Evolutionary conservation across 1,139 yeast species (phyloP).

Genomic region (Candida sp.): DNA sequence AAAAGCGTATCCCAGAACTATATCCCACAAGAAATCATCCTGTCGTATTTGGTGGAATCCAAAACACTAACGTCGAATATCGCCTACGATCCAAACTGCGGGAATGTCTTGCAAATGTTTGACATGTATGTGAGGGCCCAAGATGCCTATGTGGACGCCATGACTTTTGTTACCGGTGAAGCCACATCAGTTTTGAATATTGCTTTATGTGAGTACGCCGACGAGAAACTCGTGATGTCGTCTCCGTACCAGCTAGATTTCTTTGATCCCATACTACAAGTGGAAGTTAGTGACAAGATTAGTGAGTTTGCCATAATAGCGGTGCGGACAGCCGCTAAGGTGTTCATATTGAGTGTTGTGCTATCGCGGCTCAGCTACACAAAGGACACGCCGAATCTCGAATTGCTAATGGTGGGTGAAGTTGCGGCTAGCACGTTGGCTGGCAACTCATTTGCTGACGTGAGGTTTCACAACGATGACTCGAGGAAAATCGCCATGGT

Average conservation of each 20-base stretch:
- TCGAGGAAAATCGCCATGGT: constrained; percentile 42
- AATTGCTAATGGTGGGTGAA: constrained; percentile 26
- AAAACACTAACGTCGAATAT: constrained; percentile 25
- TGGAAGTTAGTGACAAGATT: constrained; percentile 25
- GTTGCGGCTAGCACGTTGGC: constrained; percentile 22
- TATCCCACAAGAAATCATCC: constrained; percentile 28
- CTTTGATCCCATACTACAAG: constrained; percentile 44
- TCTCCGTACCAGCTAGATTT: constrained; percentile 27
- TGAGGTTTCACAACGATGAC: constrained; percentile 46
- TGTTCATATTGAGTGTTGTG: constrained; percentile 23
- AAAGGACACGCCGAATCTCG: constrained; percentile 9
- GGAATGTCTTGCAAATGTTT: constrained; percentile 23
- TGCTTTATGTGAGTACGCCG: constrained; percentile 17
- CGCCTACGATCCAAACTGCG: constrained; percentile 45
- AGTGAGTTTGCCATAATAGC: constrained; percentile 22
- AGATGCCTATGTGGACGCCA: constrained; percentile 17
- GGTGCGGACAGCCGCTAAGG: constrained; percentile 28
- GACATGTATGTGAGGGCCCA: constrained; percentile 19
- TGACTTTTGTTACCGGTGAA: constrained; percentile 40
- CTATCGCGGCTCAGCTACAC: neutral
- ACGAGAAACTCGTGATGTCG: constrained; percentile 17
- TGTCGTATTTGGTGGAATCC: constrained; percentile 28
- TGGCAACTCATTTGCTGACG: constrained; percentile 48
- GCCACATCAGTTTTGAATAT: constrained; percentile 32
- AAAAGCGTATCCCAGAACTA: constrained; percentile 10